Conservation (phyloP, 2,329 filamentous ascomycete genomes). For the Claviceps lovelessii region DNA sequence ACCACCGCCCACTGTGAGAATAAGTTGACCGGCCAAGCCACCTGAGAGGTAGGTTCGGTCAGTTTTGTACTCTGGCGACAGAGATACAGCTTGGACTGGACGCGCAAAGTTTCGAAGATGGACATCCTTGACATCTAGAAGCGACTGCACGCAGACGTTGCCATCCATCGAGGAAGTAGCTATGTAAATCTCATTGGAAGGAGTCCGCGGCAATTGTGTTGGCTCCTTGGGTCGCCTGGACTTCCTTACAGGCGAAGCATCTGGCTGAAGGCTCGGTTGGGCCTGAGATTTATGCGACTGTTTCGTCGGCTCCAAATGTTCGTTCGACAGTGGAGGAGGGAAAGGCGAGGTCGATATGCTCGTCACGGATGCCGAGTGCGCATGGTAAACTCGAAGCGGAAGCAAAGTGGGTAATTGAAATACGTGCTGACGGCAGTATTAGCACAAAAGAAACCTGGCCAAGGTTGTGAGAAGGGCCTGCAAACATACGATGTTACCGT, state of each 20-base stretch:
- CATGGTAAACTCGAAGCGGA: slow-evolving; percentile 72
- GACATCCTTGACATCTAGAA: slow-evolving; percentile 80
- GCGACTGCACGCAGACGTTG: slow-evolving; percentile 79
- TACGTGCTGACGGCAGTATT: slow-evolving; percentile 49
- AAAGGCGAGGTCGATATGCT: slow-evolving; percentile 81
- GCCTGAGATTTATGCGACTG: slow-evolving; percentile 21
- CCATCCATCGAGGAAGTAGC: slow-evolving; percentile 91
- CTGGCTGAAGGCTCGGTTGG: slow-evolving; percentile 18
- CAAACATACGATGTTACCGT: slow-evolving; percentile 74
- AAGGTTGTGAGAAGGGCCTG: background rate
- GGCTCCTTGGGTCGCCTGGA: slow-evolving; percentile 38
- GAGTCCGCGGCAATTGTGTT: slow-evolving; percentile 50
- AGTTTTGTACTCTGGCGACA: slow-evolving; percentile 89
- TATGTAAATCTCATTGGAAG: slow-evolving; percentile 85
- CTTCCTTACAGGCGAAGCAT: slow-evolving; percentile 32
- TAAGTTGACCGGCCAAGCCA: slow-evolving; percentile 72
- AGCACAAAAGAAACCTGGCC: background rate
- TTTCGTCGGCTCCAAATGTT: slow-evolving; percentile 27
- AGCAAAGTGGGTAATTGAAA: slow-evolving; percentile 72
- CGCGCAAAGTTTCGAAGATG: slow-evolving; percentile 84
- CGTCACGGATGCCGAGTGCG: slow-evolving; percentile 83
- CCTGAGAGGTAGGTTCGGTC: slow-evolving; percentile 85
- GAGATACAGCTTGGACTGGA: slow-evolving; percentile 76
- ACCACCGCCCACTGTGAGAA: slow-evolving; percentile 71
- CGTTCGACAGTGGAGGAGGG: slow-evolving; percentile 40